Evolutionary conservation across 1,139 yeast genomes (phyloP).

Genomic region (Yamadazyma conglobata): DNA sequence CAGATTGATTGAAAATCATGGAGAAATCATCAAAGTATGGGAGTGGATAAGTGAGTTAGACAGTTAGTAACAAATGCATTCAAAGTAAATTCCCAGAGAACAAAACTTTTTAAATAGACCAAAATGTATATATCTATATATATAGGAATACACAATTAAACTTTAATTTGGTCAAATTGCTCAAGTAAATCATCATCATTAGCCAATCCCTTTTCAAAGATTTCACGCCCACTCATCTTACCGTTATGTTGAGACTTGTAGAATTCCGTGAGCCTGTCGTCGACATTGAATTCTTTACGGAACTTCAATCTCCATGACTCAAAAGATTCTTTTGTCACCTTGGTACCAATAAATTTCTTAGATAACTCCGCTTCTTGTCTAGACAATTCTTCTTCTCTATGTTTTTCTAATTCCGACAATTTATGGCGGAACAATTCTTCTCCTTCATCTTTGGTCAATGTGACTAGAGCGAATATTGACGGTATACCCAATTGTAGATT

Average conservation of each 20-base stretch:
- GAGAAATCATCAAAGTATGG: conserved; percentile 88
- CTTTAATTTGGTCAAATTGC: conserved; percentile 10
- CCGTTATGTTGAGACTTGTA: conserved; percentile 63
- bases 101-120: no score
- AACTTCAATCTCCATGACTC: conserved; percentile 66
- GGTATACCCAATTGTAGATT: conserved; percentile 84
- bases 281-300: conserved; percentile 55
- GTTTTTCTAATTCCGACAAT: conserved; percentile 51
- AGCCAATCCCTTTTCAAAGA: conserved; percentile 85
- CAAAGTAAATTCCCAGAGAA: no score
- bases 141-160: no score
- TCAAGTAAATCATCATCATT: conserved; percentile 35
- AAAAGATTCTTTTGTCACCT: conserved; percentile 73
- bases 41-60: conserved; percentile 66
- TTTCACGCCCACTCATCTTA: conserved; percentile 80
- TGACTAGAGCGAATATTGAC: conserved; percentile 73
- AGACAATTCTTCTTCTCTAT: conserved; percentile 54
- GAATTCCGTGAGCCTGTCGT: conserved; percentile 48
- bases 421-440: conserved; percentile 62
- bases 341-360: conserved; percentile 78
- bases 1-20: conserved; percentile 67
- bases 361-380: conserved; percentile 63
- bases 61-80: neutral
- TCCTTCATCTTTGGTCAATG: conserved; percentile 74
- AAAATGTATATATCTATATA: no score